Evolutionary conservation across 768 basidiomycete species (phyloP), one percentile per base, ranked within the genome.

Genomic region (Suillus clintonianus): DNA sequence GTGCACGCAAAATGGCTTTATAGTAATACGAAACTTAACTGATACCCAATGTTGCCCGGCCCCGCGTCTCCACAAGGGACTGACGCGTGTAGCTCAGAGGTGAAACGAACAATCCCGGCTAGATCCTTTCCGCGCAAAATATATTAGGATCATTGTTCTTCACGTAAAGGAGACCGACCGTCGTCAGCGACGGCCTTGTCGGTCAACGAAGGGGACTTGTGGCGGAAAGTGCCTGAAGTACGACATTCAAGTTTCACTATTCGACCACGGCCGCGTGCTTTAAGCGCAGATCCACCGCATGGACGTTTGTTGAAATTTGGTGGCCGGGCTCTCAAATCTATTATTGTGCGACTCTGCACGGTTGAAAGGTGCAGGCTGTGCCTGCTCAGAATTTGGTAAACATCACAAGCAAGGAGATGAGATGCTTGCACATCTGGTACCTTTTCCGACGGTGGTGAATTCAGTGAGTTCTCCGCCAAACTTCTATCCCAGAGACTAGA

Each of bases 371-470:
- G 73, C 66, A 6, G 73, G 70, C 61, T 74, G 76, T 2, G 70
- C 68, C n/a, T 78, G 78, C 68, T 5, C 34, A 60, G 42, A 51
- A 53, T 55, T 10, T 51, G 42, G 67, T 30, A 27, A 72, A 82
- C 82, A 68, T 78, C 81, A 62, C 80, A 79, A 6, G 82, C 81
- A 11, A 78, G 75, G 5, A 79, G 83, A 81, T 14, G 80, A 71
- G 8, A 83, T 76, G 39, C 77, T 79, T 0, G 81, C 80, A 0
- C 80, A 82, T 1, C 82, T 82, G 2, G 81, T 80, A 47, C 78
- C 79, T 62, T 82, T 79, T 3, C 80, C 79, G 57, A 65, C 63
- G 39, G 82, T 77, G 22, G 80, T 76, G 11, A 79, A 72, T 42
- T 71, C 66, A 11, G 66, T 64, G 9, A 76, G 77, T 59, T 78